These are phyloP conservation scores for Trichoderma oligosporum DNA, from an alignment of 2,329 filamentous ascomycete genomes.

Conservation along the genomic window DNA sequence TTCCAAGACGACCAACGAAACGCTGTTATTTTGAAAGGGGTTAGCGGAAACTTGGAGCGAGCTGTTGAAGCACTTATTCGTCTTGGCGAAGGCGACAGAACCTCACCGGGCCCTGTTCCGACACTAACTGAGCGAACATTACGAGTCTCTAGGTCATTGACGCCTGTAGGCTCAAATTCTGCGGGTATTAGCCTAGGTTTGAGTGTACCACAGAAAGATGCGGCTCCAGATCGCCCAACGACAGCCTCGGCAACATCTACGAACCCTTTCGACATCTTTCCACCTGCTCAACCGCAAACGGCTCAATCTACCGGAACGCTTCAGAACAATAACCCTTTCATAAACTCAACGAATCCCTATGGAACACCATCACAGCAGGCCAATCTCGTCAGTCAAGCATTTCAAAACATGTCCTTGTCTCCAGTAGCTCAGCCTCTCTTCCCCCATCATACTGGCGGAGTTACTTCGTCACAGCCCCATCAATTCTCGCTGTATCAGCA, in stretches of 20 bases:
- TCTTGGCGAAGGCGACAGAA: conserved; percentile 66
- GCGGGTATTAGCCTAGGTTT: conserved; percentile 33
- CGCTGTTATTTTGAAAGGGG: conserved; percentile 71
- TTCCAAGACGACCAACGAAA: conserved; percentile 83
- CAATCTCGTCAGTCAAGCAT: conserved; percentile 58
- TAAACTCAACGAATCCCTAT: conserved; percentile 66
- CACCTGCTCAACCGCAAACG: conserved; percentile 54
- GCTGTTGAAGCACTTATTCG: conserved; percentile 81
- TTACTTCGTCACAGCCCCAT: conserved; percentile 40
- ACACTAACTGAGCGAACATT: conserved; percentile 46
- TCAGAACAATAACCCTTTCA: conserved; percentile 54
- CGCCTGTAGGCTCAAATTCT: conserved; percentile 46
- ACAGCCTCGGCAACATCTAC: conserved; percentile 49
- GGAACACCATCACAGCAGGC: conserved; percentile 44
- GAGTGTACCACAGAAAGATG: conserved; percentile 31
- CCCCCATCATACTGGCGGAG: conserved; percentile 69
- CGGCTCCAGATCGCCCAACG: conserved; percentile 33
- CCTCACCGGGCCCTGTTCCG: conserved; percentile 34
- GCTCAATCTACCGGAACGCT: conserved; percentile 62
- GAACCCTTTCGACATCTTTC: conserved; percentile 65
- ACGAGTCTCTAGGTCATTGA: conserved; percentile 51
- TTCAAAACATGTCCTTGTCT: conserved; percentile 71
- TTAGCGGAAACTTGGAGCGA: conserved; percentile 80
- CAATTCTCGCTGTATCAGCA: conserved; percentile 42
- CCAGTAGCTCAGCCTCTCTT: conserved; percentile 57